phyloP scores from a whole-genome alignment of 1,139 yeast species.

The Candida mesenterica region DNA sequence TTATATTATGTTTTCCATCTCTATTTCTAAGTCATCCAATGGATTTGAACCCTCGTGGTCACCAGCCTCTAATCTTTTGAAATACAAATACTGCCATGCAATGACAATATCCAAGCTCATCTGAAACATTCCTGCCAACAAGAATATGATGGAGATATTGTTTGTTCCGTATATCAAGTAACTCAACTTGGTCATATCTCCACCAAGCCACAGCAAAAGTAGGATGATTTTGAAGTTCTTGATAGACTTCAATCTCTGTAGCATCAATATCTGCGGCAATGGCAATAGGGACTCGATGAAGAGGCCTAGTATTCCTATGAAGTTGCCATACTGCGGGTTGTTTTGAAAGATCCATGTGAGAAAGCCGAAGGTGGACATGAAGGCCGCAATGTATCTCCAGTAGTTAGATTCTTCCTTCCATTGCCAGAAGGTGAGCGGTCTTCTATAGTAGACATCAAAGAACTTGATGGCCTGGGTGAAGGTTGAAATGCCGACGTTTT shows the following conservation, averaged over 20 bases:
- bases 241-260: conserved; percentile 65
- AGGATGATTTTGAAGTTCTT: conserved; percentile 78
- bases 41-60: neutral
- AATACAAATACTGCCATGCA: conserved; percentile 71
- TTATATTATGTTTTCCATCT: neutral
- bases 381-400: conserved; percentile 65
- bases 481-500: conserved; percentile 10
- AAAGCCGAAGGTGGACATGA: conserved; percentile 38
- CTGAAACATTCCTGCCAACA: conserved; percentile 79
- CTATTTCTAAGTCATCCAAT: conserved; percentile 8
- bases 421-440: conserved; percentile 80
- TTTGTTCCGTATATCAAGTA: conserved; percentile 73
- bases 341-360: conserved; percentile 47
- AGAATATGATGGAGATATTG: conserved; percentile 65
- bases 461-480: conserved; percentile 44
- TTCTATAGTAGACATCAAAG: conserved; percentile 65
- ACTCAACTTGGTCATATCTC: conserved; percentile 75
- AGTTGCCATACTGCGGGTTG: conserved; percentile 46
- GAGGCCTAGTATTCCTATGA: conserved; percentile 70
- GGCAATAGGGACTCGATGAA: conserved; percentile 82
- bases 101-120: conserved; percentile 73
- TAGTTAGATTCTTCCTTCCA: conserved; percentile 64
- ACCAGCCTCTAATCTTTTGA: conserved; percentile 27
- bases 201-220: conserved; percentile 82
- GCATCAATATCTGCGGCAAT: conserved; percentile 77